Evolutionary conservation across 2,329 filamentous ascomycete genomes (phyloP).

Genomic region (Cladosporium sp.): DNA sequence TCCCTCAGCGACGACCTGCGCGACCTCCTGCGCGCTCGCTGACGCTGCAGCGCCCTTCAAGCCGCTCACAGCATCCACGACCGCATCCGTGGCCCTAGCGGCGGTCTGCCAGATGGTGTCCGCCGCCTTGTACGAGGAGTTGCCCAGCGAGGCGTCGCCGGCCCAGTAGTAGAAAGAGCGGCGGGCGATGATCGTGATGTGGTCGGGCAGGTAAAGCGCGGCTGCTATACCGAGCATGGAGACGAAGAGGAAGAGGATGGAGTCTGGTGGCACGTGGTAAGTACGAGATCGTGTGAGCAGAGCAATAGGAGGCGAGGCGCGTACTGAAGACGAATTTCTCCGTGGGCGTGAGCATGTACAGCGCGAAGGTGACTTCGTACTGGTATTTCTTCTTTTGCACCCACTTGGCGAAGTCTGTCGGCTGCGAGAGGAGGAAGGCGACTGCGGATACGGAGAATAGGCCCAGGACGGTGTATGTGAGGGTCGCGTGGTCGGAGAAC

Average conservation of each 20-base stretch:
- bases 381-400: constrained; percentile 94
- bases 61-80: constrained; percentile 18
- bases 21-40: neutral
- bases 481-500: constrained; percentile 12
- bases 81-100: constrained; percentile 15
- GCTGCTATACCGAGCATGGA: constrained; percentile 80
- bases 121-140: constrained; percentile 15
- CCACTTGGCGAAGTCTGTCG: constrained; percentile 65
- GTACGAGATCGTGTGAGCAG: neutral
- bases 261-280: constrained; percentile 54
- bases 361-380: constrained; percentile 91
- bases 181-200: constrained; percentile 72
- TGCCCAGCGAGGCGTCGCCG: constrained; percentile 51
- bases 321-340: constrained; percentile 97
- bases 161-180: constrained; percentile 93
- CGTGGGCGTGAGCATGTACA: constrained; percentile 94
- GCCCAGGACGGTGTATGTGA: constrained; percentile 29
- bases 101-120: constrained; percentile 18
- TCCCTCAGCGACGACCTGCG: neutral
- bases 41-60: constrained; percentile 4
- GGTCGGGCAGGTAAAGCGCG: constrained; percentile 88
- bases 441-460: constrained; percentile 30
- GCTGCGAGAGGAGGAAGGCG: constrained; percentile 39
- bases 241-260: constrained; percentile 82
- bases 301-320: constrained; percentile 30